Evolutionary conservation across 257 asterid genomes (phyloP).

Genomic region (Cinchona pubescens): DNA sequence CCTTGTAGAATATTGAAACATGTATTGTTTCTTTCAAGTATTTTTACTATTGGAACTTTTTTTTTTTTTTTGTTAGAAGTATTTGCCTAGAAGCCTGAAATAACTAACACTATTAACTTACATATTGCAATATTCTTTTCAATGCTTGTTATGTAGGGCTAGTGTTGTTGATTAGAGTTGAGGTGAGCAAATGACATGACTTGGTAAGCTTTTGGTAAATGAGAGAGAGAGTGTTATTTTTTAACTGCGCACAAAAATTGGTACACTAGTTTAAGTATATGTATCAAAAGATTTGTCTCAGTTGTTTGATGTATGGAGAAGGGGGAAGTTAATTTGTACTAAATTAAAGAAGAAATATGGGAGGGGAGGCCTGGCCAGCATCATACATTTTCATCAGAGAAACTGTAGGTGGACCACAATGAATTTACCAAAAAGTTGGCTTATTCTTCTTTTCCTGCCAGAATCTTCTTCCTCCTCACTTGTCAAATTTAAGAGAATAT

Average conservation of each 20-base stretch:
- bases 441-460: slow-evolving; percentile 20
- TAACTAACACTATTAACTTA: too few relatives aligned
- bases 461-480: slow-evolving; percentile 16
- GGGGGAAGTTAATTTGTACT: background rate
- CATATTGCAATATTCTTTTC: too few relatives aligned
- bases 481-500: background rate
- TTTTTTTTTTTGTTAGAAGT: too few relatives aligned
- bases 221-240: too few relatives aligned
- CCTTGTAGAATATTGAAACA: too few relatives aligned
- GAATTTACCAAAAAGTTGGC: slow-evolving; percentile 14
- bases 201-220: background rate
- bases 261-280: background rate
- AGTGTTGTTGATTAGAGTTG: background rate
- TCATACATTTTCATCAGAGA: background rate
- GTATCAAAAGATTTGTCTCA: background rate
- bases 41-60: too few relatives aligned
- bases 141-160: too few relatives aligned
- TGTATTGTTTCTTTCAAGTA: too few relatives aligned
- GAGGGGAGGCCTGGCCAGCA: background rate
- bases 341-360: background rate
- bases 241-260: background rate
- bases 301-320: slow-evolving; percentile 9
- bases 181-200: background rate
- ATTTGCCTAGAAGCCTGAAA: too few relatives aligned
- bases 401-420: slow-evolving; percentile 20